Evolutionary conservation across 108 stramenopile genomes (phyloP).

Genomic region (Discostella stelligeroides): DNA sequence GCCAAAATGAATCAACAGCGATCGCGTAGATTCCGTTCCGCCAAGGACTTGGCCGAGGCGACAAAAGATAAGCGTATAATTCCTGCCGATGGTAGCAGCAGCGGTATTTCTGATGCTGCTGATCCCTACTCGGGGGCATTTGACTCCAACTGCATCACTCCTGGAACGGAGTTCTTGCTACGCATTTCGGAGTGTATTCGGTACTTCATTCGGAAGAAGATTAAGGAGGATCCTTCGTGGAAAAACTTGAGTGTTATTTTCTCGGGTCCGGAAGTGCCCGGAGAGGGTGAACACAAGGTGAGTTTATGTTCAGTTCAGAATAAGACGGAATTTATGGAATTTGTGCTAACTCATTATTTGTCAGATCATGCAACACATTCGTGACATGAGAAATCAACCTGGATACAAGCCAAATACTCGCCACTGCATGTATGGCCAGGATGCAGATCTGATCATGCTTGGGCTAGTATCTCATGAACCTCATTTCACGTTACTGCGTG

Average conservation of each 20-base stretch:
- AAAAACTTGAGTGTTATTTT: constrained; percentile 90
- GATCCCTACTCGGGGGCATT: constrained; percentile 67
- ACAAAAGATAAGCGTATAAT: constrained; percentile 60
- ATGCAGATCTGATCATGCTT: constrained; percentile 99
- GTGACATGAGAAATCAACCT: constrained; percentile 83
- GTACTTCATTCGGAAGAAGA: constrained; percentile 93
- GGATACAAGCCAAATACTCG: constrained; percentile 90
- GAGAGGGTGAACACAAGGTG: constrained; percentile 98
- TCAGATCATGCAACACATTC: constrained; percentile 96
- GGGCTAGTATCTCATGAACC: constrained; percentile 97
- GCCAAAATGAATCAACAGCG: constrained; percentile 99
- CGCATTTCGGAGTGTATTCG: constrained; percentile 86
- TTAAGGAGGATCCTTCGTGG: constrained; percentile 97
- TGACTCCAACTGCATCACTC: constrained; percentile 99
- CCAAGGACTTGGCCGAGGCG: constrained; percentile 92
- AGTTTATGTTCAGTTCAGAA: not conserved
- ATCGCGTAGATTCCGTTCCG: constrained; percentile 91
- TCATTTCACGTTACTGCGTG: constrained; percentile 95
- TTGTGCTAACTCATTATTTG: not conserved
- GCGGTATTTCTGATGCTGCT: constrained; percentile 17
- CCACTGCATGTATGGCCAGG: constrained; percentile 99
- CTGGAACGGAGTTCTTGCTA: constrained; percentile 98
- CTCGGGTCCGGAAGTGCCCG: constrained; percentile 97
- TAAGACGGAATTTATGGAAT: not conserved
- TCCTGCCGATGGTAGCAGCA: constrained; percentile 40